phyloP scores from a whole-genome alignment of 768 basidiomycete species.

The Mycena rebaudengoi region DNA sequence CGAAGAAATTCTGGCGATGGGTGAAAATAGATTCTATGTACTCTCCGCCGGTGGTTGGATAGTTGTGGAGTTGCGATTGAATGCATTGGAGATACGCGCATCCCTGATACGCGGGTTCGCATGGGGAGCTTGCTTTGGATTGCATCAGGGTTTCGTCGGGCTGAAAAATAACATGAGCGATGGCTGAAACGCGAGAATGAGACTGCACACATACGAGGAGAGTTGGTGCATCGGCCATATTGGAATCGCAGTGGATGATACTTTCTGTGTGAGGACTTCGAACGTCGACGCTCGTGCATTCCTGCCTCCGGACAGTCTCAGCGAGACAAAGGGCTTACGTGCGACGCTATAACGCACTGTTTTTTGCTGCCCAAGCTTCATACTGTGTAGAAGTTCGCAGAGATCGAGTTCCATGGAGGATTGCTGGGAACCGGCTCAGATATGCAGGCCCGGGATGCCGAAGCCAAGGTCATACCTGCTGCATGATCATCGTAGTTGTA shows the following conservation, averaged over 20 bases:
- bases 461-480: neutral
- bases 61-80: constrained; percentile 62
- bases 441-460: neutral
- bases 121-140: constrained; percentile 54
- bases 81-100: constrained; percentile 72
- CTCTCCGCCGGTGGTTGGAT: constrained; percentile 70
- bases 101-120: constrained; percentile 49
- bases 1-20: constrained; percentile 73
- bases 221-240: constrained; percentile 55
- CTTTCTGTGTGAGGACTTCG: constrained; percentile 29
- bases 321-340: neutral
- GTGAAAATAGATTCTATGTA: constrained; percentile 83
- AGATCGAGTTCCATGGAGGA: constrained; percentile 53
- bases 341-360: constrained; percentile 37
- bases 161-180: constrained; percentile 32
- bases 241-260: constrained; percentile 51
- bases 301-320: constrained; percentile 54
- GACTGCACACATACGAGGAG: constrained; percentile 48
- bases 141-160: constrained; percentile 52
- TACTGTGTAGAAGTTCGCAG: constrained; percentile 59
- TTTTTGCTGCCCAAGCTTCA: constrained; percentile 53
- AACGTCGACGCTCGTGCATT: constrained; percentile 36
- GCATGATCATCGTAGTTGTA: neutral
- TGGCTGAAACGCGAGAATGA: neutral
- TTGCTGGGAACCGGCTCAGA: neutral